phyloP scores from a whole-genome alignment of 345 rosid species.

The Toxicodendron radicans region DNA sequence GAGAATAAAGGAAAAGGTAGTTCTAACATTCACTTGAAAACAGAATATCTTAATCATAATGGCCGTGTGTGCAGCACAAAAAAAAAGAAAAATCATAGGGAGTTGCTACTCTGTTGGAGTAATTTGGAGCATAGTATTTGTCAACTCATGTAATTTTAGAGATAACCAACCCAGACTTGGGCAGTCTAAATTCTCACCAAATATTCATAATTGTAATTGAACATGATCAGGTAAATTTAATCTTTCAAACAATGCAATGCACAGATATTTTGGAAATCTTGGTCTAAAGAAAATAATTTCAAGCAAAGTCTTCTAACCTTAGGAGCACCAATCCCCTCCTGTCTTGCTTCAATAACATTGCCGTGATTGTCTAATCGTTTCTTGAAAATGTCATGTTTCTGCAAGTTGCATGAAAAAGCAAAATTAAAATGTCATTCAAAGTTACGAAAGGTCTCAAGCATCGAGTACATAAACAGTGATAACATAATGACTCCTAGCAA shows the following conservation, averaged over 20 bases:
- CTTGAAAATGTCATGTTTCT: conserved; percentile 93
- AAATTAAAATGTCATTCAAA: neutral
- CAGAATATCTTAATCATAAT: neutral
- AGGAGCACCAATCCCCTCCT: conserved; percentile 86
- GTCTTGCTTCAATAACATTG: conserved; percentile 72
- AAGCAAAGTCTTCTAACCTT: conserved; percentile 52
- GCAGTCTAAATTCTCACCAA: neutral
- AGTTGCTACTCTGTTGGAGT: neutral
- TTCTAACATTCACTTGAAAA: neutral
- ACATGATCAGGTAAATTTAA: neutral
- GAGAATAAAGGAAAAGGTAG: conserved; percentile 7
- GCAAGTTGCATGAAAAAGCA: conserved; percentile 26
- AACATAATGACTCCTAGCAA: conserved; percentile 1
- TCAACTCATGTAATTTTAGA: neutral
- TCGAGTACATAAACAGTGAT: neutral
- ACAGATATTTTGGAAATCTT: neutral
- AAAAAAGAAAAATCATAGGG: neutral
- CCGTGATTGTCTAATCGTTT: conserved; percentile 77
- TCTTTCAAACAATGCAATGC: neutral
- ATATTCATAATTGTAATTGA: neutral
- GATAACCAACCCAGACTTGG: neutral
- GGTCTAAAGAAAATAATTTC: neutral
- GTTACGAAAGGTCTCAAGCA: neutral
- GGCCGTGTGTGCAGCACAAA: neutral
- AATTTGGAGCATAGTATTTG: too few species aligned